phyloP scores from a whole-genome alignment of 1,284 basidiomycete genomes.

The Amylostereum chailletii region DNA sequence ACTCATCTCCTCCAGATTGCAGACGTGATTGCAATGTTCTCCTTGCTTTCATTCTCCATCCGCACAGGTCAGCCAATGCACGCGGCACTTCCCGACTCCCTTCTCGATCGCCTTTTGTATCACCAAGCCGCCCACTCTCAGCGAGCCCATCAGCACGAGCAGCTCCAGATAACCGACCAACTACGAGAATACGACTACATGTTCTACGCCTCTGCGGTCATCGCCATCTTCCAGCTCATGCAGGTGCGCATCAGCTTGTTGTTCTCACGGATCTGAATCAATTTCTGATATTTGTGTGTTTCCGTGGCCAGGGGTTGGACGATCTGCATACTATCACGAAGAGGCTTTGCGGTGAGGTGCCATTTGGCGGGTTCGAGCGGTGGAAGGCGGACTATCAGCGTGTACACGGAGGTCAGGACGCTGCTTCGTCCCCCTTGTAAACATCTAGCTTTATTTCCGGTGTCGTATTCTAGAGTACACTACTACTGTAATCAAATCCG shows the following conservation, averaged over 20 bases:
- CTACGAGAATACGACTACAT: slow-evolving; percentile 32
- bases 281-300: neutral
- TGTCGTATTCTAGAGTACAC: too few relatives aligned
- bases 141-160: slow-evolving; percentile 6
- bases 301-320: slow-evolving; percentile 26
- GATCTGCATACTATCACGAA: slow-evolving; percentile 32
- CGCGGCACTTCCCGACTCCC: slow-evolving; percentile 31
- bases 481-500: too few relatives aligned
- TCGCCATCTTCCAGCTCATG: slow-evolving; percentile 33
- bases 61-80: slow-evolving; percentile 38
- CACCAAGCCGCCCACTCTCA: slow-evolving; percentile 21
- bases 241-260: slow-evolving; percentile 21
- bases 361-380: slow-evolving; percentile 31
- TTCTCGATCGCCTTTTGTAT: slow-evolving; percentile 36
- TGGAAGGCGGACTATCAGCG: slow-evolving; percentile 23
- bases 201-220: slow-evolving; percentile 35
- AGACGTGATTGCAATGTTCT: slow-evolving; percentile 30
- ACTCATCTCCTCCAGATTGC: slow-evolving; percentile 6
- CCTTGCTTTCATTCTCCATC: slow-evolving; percentile 35
- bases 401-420: neutral
- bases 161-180: slow-evolving; percentile 13
- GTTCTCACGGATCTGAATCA: too few relatives aligned
- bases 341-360: slow-evolving; percentile 38
- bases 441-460: too few relatives aligned
- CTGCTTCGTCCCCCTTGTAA: too few relatives aligned